These are phyloP conservation scores for Coprinopsis marcescibilis DNA, from an alignment of 768 basidiomycete genomes.

Conservation along the genomic window DNA sequence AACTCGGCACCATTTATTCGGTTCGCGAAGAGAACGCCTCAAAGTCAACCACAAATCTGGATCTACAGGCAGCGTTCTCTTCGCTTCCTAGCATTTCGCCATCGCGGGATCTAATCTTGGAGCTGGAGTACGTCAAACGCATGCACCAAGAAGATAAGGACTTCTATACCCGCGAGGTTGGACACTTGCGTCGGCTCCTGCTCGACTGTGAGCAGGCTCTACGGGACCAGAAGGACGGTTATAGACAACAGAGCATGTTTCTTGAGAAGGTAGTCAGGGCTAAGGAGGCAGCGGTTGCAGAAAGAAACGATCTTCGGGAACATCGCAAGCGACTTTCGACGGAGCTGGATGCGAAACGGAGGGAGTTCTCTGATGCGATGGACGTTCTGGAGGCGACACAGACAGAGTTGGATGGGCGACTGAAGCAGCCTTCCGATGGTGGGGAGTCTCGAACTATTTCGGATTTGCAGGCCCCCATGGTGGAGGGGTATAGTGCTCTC, in stretches of 20 bases:
- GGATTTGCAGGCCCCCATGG: too few species aligned
- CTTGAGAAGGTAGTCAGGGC: not conserved
- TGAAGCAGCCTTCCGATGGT: not conserved
- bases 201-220: not conserved
- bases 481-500: not conserved
- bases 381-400: constrained; percentile 3
- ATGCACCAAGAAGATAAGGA: constrained; percentile 4
- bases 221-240: not conserved
- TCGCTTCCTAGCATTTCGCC: not conserved
- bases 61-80: not conserved
- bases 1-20: not conserved
- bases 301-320: not conserved
- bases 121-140: constrained; percentile 4
- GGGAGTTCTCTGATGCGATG: constrained; percentile 1
- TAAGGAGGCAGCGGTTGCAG: not conserved
- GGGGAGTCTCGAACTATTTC: not conserved
- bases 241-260: not conserved
- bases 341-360: constrained; percentile 1
- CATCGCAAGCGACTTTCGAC: not conserved
- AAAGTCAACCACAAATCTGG: not conserved
- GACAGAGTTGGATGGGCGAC: constrained; percentile 1
- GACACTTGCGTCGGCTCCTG: not conserved
- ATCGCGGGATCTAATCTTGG: not conserved
- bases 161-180: constrained; percentile 2
- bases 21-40: not conserved